These are phyloP conservation scores for Annulohypoxylon truncatum DNA, from an alignment of 2,329 filamentous ascomycete genomes.

Conservation along the genomic window DNA sequence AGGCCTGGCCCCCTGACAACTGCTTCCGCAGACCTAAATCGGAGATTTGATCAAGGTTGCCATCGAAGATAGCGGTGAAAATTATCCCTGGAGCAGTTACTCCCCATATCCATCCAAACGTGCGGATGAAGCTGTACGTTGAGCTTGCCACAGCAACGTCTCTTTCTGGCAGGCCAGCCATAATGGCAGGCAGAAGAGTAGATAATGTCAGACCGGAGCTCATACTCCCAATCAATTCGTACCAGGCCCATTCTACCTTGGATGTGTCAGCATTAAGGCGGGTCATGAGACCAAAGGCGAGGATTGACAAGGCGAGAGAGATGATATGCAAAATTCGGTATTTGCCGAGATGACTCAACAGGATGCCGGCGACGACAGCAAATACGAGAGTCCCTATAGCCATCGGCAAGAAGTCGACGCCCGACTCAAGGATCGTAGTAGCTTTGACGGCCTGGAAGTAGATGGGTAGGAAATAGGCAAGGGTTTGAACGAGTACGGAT, in stretches of 20 bases:
- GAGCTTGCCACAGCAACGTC: not conserved
- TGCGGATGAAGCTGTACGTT: not conserved
- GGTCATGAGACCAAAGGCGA: not conserved
- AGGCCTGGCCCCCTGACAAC: not conserved
- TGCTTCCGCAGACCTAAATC: not conserved
- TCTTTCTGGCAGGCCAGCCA: not conserved
- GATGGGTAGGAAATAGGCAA: not conserved
- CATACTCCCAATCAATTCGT: not conserved
- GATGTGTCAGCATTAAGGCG: not conserved
- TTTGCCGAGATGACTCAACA: no score
- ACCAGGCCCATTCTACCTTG: not conserved
- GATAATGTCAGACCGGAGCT: not conserved
- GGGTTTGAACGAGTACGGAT: not conserved
- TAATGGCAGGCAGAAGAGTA: not conserved
- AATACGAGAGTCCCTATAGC: no score
- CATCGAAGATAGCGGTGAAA: not conserved
- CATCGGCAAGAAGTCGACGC: not conserved
- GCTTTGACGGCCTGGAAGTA: not conserved
- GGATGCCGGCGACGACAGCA: not conserved
- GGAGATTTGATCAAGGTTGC: not conserved
- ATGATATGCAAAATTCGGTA: not conserved
- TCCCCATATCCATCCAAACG: slow-evolving; percentile 6
- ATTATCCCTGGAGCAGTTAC: not conserved
- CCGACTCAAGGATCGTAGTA: not conserved
- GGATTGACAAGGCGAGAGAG: not conserved